Base-by-base conservation (phyloP, 2,329 filamentous ascomycete genomes). In the Ilyonectria destructans region DNA sequence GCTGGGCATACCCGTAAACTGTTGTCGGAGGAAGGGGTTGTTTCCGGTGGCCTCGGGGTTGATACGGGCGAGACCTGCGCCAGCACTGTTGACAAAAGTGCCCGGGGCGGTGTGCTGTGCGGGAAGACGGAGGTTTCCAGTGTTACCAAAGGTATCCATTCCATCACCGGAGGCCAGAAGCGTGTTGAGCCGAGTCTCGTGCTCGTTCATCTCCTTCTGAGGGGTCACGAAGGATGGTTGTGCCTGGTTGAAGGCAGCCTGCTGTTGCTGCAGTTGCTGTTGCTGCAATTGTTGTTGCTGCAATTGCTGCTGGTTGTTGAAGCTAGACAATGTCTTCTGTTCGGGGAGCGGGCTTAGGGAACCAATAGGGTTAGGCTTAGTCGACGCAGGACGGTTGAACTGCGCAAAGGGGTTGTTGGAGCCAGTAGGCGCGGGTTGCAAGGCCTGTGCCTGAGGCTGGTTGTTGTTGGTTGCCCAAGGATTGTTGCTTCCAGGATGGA, bases 341-440 rank as follows among this genome's bases (percentile, higher is more conserved):
- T 98, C 95, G 31, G 92, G 91, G 17, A 98, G 85, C 4, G 91
- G 90, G 74, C 90, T 90, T 58, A 98, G 87, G 2, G 91, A 90
- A 13, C 94, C 91, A 67, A 93, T 89, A 51, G 87, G 75, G 62
- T 77, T 87, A 68, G 84, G 89, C 70, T 85, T 77, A 8, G 80
- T 78, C 12, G 80, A 87, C 79, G 84, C 91, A 78, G 84, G 89
- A 77, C 85, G 91, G 83, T 73, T 88, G 77, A 92, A 90, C n/a
- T 91, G 88, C 13, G 96, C 96, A 78, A 99, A 99, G 2, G 96
- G 96, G 79, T 99, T 99, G 85, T 99, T 99, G 17, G 96, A 98
- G 55, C 96, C 96, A 3, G 96, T 99, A 4, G 93, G 92, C 78
- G 94, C 92, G 5, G 95, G 93, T 78, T 93, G 91, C 70, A 98